Evolutionary conservation across 306 rosid genomes (phyloP).

Genomic region (Lablab purpureus): DNA sequence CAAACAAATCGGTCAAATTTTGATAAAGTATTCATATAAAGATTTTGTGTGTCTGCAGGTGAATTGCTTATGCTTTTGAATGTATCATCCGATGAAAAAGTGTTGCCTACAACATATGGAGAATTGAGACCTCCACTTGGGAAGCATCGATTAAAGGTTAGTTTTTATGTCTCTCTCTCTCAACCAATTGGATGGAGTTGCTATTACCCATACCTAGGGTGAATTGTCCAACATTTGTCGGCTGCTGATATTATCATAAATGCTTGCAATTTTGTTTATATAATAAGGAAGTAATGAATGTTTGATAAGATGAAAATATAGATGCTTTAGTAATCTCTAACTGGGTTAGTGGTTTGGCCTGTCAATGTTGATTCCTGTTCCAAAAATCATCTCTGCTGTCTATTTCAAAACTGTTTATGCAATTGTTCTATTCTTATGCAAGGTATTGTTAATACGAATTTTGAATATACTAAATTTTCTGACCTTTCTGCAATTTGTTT

Average conservation of each 20-base stretch:
- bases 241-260: slow-evolving; percentile 10
- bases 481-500: slow-evolving; percentile 41
- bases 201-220: slow-evolving; percentile 9
- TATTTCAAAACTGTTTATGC: slow-evolving; percentile 5
- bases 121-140: slow-evolving; percentile 98
- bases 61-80: slow-evolving; percentile 82
- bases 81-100: slow-evolving; percentile 79
- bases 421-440: not conserved
- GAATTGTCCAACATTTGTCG: slow-evolving; percentile 5
- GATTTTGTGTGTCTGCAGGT: slow-evolving; percentile 60
- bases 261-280: not conserved
- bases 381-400: not conserved
- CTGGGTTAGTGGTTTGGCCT: slow-evolving; percentile 22
- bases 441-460: not conserved
- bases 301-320: not conserved
- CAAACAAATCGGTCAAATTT: slow-evolving; percentile 24
- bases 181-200: not conserved
- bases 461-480: slow-evolving; percentile 25
- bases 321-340: slow-evolving; percentile 21
- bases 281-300: not conserved
- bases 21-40: slow-evolving; percentile 8
- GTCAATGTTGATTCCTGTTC: slow-evolving; percentile 18
- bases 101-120: slow-evolving; percentile 92
- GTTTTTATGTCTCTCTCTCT: slow-evolving; percentile 37
- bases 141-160: slow-evolving; percentile 94